Conservation (phyloP, 2,329 filamentous ascomycete species). For the Dactylellina leptospora region DNA sequence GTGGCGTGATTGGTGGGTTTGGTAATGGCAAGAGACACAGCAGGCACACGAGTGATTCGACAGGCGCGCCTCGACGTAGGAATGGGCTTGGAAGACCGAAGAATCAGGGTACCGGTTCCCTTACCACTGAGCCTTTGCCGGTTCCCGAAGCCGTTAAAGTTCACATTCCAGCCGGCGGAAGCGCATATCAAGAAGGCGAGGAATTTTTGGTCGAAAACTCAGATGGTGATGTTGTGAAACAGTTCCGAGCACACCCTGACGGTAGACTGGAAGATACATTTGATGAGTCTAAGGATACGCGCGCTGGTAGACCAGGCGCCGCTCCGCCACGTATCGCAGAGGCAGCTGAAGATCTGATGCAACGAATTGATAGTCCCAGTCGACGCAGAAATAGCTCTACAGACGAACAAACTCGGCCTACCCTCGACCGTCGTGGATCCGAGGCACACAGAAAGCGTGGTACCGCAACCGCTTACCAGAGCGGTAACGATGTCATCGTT, state of each 20-base stretch:
- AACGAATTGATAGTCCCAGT: conserved; percentile 47
- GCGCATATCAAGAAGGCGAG: conserved; percentile 56
- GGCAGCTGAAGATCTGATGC: conserved; percentile 22
- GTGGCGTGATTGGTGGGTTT: conserved; percentile 78
- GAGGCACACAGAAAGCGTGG: conserved; percentile 65
- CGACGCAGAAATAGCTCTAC: conserved; percentile 23
- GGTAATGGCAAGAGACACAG: conserved; percentile 82
- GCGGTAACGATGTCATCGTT: conserved; percentile 87
- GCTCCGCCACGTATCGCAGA: conserved; percentile 24
- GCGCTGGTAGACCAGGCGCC: conserved; percentile 28
- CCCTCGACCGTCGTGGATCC: conserved; percentile 53
- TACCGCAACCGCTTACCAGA: conserved; percentile 81
- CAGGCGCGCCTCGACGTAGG: conserved; percentile 74
- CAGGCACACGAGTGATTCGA: conserved; percentile 87
- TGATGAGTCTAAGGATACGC: conserved; percentile 49
- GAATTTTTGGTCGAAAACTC: conserved; percentile 56
- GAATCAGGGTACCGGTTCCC: conserved; percentile 61
- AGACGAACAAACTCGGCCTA: conserved; percentile 11
- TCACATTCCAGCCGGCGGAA: conserved; percentile 39
- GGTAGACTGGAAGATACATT: conserved; percentile 45
- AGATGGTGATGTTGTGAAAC: conserved; percentile 56
- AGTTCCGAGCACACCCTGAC: conserved; percentile 51
- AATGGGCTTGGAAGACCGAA: conserved; percentile 61
- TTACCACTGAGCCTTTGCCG: conserved; percentile 57
- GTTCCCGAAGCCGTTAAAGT: conserved; percentile 46